Conservation (phyloP, 352 stramenopile species). For the Blastocystis hominis region DNA sequence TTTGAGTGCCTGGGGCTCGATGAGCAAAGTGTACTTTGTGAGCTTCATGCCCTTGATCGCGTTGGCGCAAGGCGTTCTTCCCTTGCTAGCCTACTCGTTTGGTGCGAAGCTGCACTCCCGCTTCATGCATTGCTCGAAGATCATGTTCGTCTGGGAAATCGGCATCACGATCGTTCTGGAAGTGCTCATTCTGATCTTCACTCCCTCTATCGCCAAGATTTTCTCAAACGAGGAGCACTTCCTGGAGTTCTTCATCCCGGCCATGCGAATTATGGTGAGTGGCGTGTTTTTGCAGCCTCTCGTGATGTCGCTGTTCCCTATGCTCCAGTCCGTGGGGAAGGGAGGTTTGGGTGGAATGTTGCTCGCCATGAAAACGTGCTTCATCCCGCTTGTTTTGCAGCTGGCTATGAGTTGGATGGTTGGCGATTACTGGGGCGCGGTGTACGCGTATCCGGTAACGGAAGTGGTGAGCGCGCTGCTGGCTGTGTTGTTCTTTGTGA, state of each 20-base stretch:
- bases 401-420: constrained; percentile 8
- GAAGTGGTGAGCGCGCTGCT: constrained; percentile 36
- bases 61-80: constrained; percentile 32
- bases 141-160: constrained; percentile 26
- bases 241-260: constrained; percentile 39
- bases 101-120: constrained; percentile 25
- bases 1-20: constrained; percentile 20
- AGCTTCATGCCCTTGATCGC: constrained; percentile 51
- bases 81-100: constrained; percentile 34
- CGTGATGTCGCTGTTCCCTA: constrained; percentile 43
- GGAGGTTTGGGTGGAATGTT: constrained; percentile 26
- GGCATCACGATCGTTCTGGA: constrained; percentile 35
- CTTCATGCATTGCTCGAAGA: constrained; percentile 31
- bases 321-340: constrained; percentile 36
- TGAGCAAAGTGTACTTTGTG: constrained; percentile 51
- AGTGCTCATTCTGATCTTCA: not conserved
- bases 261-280: constrained; percentile 6
- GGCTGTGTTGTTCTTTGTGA: not conserved
- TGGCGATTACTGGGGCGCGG: constrained; percentile 36
- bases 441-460: constrained; percentile 51
- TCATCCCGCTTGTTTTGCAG: constrained; percentile 19
- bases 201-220: not conserved
- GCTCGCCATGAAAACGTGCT: constrained; percentile 31
- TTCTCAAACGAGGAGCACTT: constrained; percentile 28
- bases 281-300: constrained; percentile 26